Base-by-base conservation (phyloP, 352 stramenopile genomes). In the Poterioochromonas sp. region DNA sequence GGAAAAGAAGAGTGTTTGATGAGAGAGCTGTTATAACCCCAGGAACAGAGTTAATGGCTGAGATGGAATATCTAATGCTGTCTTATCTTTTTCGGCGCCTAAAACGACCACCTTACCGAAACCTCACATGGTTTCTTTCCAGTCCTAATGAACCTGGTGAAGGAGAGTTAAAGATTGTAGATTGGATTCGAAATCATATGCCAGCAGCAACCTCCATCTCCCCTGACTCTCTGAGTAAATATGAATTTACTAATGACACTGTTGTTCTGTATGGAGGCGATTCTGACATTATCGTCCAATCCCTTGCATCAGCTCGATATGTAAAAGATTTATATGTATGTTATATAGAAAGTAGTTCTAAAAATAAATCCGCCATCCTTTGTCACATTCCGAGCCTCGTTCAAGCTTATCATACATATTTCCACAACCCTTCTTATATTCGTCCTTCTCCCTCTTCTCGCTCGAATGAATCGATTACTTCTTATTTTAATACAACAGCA, bases 91-190 rank as follows among this genome's bases (percentile, higher is more conserved):
- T 76, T 3, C 69, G 65, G 32, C 15, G 47, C 15, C 18, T 22
- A n/a, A n/a, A 43, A 8, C 11, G 47, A 40, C 22, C 26, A 32
- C 11, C 3, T 12, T n/a, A 34, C 8, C 2, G 65, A 22, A 40
- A 62, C 20, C 11, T 76, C 18, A 22, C 32, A 11, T 76, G 3
- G 11, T 76, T 76, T 32, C 18, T 76, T 32, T 76, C 69, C 2
- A 8, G 54, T 49, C n/a, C 69, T 39, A 40, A 64, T 3, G 11
- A 34, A 49, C 69, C 69, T 32, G 69, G 35, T 44, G 69, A 76
- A 58, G 69, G 69, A 8, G 69, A 76, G 65, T 26, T 76, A 29
- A 76, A 76, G 35, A 76, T 76, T n/a, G 32, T 76, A n/a, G 20
- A 29, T 34, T 76, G 69, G 69, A 58, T 76, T 8, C 11, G 32